Evolutionary conservation across 371 early-diverging fungal species (phyloP).

Genomic region (Mucor irregularis): DNA sequence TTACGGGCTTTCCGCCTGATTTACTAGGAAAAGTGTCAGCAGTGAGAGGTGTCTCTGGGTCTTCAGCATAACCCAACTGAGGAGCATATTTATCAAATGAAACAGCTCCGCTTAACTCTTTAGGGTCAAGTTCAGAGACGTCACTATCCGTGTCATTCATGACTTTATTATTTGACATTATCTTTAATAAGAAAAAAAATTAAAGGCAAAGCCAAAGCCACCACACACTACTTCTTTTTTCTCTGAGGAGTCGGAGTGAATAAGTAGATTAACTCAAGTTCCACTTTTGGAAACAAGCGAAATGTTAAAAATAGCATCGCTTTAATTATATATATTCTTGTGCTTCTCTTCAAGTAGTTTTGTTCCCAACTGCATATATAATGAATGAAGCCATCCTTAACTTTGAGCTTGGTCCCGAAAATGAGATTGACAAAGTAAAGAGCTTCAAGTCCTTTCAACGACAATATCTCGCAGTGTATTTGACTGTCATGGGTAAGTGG

Average conservation of each 20-base stretch:
- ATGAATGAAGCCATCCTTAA: neutral
- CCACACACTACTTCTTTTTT: neutral
- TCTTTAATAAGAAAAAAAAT: neutral
- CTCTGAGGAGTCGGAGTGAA: too few relatives aligned
- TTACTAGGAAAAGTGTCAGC: conserved; percentile 80
- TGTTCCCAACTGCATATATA: too few relatives aligned
- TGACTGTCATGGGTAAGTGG: conserved; percentile 64
- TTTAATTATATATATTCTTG: neutral
- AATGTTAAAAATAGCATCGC: neutral
- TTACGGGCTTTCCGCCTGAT: conserved; percentile 87
- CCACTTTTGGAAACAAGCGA: too few relatives aligned
- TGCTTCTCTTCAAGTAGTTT: neutral
- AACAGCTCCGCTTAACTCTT: conserved; percentile 31
- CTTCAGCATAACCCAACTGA: conserved; percentile 81
- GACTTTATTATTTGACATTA: conserved; percentile 19
- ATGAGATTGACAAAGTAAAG: conserved; percentile 12
- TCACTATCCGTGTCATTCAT: conserved; percentile 31
- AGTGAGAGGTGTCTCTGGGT: conserved; percentile 61
- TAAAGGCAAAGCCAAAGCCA: neutral
- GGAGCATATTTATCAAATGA: conserved; percentile 38
- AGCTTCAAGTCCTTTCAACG: conserved; percentile 35
- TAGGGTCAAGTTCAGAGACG: conserved; percentile 35
- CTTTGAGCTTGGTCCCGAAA: conserved; percentile 19
- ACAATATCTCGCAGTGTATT: conserved; percentile 63
- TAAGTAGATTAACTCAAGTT: too few relatives aligned